Percentiles rank a stretch among this genome's conserved stretches.
phyloP scores from a whole-genome alignment of 805 yeast species.

The Jamesozyma spencerorum region DNA sequence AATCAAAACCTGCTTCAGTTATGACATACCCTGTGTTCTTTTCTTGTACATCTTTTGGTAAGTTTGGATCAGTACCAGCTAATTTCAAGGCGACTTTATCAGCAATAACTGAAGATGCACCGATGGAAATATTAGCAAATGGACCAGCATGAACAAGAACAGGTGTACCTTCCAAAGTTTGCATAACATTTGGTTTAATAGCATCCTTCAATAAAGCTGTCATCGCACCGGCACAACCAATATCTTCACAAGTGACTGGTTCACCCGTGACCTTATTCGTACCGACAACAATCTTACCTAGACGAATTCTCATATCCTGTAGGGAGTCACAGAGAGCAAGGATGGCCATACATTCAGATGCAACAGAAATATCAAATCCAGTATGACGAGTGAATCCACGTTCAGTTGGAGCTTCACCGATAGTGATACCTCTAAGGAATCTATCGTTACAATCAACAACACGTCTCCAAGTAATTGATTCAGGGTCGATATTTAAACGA shows the following conservation, averaged over 20 bases:
- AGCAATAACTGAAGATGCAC: conserved; percentile 76
- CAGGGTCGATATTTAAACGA: conserved; percentile 68
- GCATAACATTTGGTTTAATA: conserved; percentile 78
- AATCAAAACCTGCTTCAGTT: conserved; percentile 84
- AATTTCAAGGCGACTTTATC: conserved; percentile 74
- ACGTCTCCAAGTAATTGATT: conserved; percentile 70
- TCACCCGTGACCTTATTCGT: conserved; percentile 50
- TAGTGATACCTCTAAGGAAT: conserved; percentile 65
- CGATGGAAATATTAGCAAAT: conserved; percentile 79
- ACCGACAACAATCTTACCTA: conserved; percentile 70
- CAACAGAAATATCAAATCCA: conserved; percentile 79
- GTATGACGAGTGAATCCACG: conserved; percentile 62
- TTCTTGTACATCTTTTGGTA: conserved; percentile 32
- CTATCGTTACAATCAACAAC: conserved; percentile 82
- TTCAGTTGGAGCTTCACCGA: conserved; percentile 78
- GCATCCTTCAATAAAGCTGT: conserved; percentile 77
- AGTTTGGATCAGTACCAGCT: conserved; percentile 52
- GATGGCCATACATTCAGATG: conserved; percentile 81
- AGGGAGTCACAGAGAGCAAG: conserved; percentile 64
- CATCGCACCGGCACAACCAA: conserved; percentile 80
- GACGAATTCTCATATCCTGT: conserved; percentile 62
- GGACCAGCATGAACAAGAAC: conserved; percentile 86
- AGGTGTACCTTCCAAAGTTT: conserved; percentile 81
- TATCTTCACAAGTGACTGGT: conserved; percentile 74
- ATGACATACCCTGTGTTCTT: conserved; percentile 65